These are phyloP conservation scores for Microdochium bolleyi DNA, from an alignment of 2,329 filamentous ascomycete species.

Conservation along the genomic window DNA sequence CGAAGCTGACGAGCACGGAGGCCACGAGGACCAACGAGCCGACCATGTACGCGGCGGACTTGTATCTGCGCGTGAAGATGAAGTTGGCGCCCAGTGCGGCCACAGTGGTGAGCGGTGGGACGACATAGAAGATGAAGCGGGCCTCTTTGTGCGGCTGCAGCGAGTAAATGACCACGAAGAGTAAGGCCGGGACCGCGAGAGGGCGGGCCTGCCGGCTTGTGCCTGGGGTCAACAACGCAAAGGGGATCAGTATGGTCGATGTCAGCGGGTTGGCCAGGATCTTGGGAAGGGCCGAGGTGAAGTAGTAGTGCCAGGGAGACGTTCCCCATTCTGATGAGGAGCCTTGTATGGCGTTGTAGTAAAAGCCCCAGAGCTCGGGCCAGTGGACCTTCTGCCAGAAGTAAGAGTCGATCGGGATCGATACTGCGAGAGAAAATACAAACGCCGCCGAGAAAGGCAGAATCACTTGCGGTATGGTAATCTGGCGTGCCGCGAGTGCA, in stretches of 20 bases:
- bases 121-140: conserved; percentile 84
- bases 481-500: conserved; percentile 30
- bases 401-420: conserved; percentile 77
- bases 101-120: conserved; percentile 72
- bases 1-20: conserved; percentile 54
- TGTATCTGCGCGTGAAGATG: conserved; percentile 58
- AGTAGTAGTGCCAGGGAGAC: conserved; percentile 81
- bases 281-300: conserved; percentile 70
- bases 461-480: conserved; percentile 50
- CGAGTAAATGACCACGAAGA: conserved; percentile 76
- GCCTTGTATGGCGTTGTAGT: conserved; percentile 82
- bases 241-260: conserved; percentile 44
- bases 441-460: conserved; percentile 59
- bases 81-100: conserved; percentile 67
- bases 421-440: conserved; percentile 57
- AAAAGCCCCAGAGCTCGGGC: conserved; percentile 85
- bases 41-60: conserved; percentile 47
- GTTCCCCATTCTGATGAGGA: conserved; percentile 83
- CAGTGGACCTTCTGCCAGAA: conserved; percentile 87
- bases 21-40: conserved; percentile 45
- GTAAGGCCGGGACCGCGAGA: conserved; percentile 57
- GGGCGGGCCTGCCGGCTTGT: conserved; percentile 33
- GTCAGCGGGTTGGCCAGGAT: conserved; percentile 74
- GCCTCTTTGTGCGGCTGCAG: conserved; percentile 92
- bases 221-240: conserved; percentile 40